Base-by-base conservation (phyloP, 352 stramenopile species). In the Phytophthora hibernalis region DNA sequence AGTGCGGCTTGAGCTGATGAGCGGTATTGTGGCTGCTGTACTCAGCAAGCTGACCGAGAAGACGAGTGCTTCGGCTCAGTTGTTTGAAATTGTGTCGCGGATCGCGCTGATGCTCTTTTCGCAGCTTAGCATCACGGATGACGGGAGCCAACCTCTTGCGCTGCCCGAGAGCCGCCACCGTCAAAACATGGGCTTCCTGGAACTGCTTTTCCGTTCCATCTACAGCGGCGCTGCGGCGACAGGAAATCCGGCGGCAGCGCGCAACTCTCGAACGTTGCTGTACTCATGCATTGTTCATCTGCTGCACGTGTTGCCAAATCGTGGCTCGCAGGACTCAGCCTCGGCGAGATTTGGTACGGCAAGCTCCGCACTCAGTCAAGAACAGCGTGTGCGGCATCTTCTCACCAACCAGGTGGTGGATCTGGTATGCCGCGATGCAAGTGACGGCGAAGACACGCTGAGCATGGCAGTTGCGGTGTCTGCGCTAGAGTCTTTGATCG, bases 381-480 rank as follows among this genome's bases (percentile, higher is more conserved):
- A 79, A 54, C 71, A 72, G 45, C 67, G 59, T 50, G 59, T 79
- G 57, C 71, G 51, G 8, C 54, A 79, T 44, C 61, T 85, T 43
- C 59, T 89, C 20, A 82, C 74, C 2, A 79, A 77, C 44, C 79
- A 89, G 47, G 81, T 92, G 10, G 70, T 94, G 33, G 83, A 92
- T 52, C 37, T 92, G 22, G 72, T 93, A 5, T 93, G 83, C 38
- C 76, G 82, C 13, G 87, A 96, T 60, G 83, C 87, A 16, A 93
- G 82, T 48, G 87, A 94, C 68, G 85, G 82, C 21, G 77, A 89
- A 47, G 85, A 93, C 35, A 84, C 88, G 16, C 59, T 96, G 50
- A 91, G 81, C 48, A 94, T 96, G 85, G 86, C 83, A 11, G 76
- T 96, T 8, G 85, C 87, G 4, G 82, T 94, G 28, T 88, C 83